Percentiles rank a stretch among this genome's conserved stretches.
Evolutionary conservation across 441 rosid species (phyloP).

Genomic region (Hypseocharis bilobata): DNA sequence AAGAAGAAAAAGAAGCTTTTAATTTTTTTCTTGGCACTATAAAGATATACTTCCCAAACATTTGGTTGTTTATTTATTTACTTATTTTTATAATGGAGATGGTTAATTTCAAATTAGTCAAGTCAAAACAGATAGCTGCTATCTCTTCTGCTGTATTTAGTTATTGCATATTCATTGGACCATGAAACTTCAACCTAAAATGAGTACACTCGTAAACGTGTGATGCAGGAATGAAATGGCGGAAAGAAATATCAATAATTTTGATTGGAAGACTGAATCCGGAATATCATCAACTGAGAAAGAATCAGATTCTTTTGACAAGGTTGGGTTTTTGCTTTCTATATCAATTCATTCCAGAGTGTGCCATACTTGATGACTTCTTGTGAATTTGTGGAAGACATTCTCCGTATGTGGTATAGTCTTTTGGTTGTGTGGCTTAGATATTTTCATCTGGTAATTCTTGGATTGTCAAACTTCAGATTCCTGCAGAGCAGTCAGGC

Average conservation of each 20-base stretch:
- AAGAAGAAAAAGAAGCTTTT: background rate
- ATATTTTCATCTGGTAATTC: background rate
- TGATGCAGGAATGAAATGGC: constrained; percentile 44
- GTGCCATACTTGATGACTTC: background rate
- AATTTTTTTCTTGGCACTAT: background rate
- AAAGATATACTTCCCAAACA: background rate
- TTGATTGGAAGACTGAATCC: constrained; percentile 30
- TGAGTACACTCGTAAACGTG: constrained; percentile 17
- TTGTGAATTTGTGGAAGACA: background rate
- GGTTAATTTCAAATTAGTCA: background rate
- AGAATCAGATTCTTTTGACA: constrained; percentile 65
- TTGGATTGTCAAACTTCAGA: background rate
- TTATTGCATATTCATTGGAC: background rate
- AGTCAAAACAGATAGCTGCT: constrained; percentile 1
- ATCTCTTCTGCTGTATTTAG: constrained; percentile 3
- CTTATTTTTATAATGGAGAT: background rate
- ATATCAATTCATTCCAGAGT: constrained; percentile 5
- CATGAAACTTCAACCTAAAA: background rate
- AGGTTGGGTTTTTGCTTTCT: constrained; percentile 39
- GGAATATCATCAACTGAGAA: constrained; percentile 24
- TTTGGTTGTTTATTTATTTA: background rate
- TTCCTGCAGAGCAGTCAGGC: background rate
- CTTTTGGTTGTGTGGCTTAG: too few species aligned
- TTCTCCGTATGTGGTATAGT: background rate
- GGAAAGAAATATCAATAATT: constrained; percentile 26